These are phyloP conservation scores for Saccharomycopsis synnaedendra DNA, from an alignment of 805 yeast species.

Conservation along the genomic window DNA sequence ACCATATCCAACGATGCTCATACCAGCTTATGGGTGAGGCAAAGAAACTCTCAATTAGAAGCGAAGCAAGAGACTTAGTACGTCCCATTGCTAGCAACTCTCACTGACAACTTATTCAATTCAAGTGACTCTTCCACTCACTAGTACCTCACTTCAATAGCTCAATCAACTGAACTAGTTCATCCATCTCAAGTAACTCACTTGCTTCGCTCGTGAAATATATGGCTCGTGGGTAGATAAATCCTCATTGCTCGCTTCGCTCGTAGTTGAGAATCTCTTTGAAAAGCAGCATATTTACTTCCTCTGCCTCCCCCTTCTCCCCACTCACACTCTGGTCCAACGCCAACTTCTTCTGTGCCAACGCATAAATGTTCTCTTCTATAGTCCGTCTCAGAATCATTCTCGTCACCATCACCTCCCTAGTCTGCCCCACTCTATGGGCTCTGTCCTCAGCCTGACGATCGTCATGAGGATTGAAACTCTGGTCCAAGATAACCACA, in stretches of 20 bases:
- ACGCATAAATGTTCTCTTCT: conserved; percentile 77
- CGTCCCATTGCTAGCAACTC: too few relatives aligned
- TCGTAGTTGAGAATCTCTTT: conserved; percentile 6
- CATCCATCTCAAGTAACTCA: too few relatives aligned
- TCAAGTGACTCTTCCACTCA: too few relatives aligned
- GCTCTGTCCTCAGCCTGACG: conserved; percentile 98
- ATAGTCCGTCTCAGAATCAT: conserved; percentile 65
- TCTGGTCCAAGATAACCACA: conserved; percentile 84
- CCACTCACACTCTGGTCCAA: conserved; percentile 36
- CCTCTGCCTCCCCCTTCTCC: conserved; percentile 1
- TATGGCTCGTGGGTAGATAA: too few relatives aligned
- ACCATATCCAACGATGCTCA: too few relatives aligned
- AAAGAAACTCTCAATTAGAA: too few relatives aligned
- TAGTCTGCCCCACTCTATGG: conserved; percentile 90
- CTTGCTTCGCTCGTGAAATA: too few relatives aligned
- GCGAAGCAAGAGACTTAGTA: too few relatives aligned
- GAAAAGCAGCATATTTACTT: conserved; percentile 9
- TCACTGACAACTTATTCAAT: too few relatives aligned
- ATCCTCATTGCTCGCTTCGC: not conserved
- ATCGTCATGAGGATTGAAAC: conserved; percentile 97
- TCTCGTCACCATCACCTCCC: conserved; percentile 70
- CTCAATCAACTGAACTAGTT: too few relatives aligned
- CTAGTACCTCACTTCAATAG: too few relatives aligned
- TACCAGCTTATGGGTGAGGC: too few relatives aligned
- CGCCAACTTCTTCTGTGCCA: conserved; percentile 86